Evolutionary conservation across 495 filamentous ascomycete species (phyloP).

Genomic region (Penicillium pulvis): DNA sequence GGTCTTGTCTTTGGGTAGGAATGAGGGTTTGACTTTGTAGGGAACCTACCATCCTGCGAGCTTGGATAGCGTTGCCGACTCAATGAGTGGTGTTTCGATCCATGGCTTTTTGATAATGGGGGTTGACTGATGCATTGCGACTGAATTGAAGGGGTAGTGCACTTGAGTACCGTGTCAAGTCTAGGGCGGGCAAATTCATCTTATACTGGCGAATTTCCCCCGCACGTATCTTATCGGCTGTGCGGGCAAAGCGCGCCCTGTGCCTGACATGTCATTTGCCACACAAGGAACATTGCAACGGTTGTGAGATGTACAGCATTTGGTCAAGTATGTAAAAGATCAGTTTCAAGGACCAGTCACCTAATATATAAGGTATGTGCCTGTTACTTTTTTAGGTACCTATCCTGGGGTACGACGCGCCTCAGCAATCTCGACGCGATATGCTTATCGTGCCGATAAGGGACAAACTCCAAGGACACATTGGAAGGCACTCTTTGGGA

Average conservation of each 20-base stretch:
- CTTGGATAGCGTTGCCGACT: slow-evolving; percentile 65
- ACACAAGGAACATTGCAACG: no score
- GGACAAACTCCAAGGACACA: no score
- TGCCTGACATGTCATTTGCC: not conserved
- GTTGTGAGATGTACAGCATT: no score
- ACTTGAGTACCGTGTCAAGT: not conserved
- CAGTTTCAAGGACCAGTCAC: no score
- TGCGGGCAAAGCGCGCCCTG: not conserved
- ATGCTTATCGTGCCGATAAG: no score
- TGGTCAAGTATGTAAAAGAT: no score
- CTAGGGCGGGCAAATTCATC: not conserved
- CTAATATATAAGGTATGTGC: no score
- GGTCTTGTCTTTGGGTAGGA: not conserved
- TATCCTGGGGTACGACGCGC: no score
- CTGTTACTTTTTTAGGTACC: no score
- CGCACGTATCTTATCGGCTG: not conserved
- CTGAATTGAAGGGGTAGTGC: not conserved
- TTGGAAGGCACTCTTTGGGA: no score
- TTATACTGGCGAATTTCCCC: not conserved
- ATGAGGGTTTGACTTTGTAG: not conserved
- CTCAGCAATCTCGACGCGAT: no score
- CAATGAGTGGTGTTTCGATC: slow-evolving; percentile 72
- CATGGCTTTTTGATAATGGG: slow-evolving; percentile 51
- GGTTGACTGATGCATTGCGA: not conserved
- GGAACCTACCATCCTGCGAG: slow-evolving; percentile 65